Evolutionary conservation across 2,329 filamentous ascomycete genomes (phyloP).

Genomic region (Aureobasidium lini): DNA sequence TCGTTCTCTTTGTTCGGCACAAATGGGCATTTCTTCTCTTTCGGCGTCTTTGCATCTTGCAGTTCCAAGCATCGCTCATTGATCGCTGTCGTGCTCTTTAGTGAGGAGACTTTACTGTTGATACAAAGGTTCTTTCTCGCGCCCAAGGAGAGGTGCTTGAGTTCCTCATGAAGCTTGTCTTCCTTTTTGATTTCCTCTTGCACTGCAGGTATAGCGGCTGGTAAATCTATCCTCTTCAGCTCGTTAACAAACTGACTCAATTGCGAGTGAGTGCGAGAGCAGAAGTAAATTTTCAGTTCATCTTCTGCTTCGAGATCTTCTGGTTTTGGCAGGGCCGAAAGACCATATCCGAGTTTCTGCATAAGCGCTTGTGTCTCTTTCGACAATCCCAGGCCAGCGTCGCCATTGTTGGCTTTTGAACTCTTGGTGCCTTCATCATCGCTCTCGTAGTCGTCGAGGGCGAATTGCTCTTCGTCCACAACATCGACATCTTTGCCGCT

Average conservation of each 20-base stretch:
- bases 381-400: constrained; percentile 47
- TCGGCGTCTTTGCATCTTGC: constrained; percentile 60
- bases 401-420: constrained; percentile 16
- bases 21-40: constrained; percentile 65
- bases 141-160: constrained; percentile 77
- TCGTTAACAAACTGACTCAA: constrained; percentile 82
- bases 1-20: constrained; percentile 72
- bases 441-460: constrained; percentile 68
- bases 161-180: constrained; percentile 43
- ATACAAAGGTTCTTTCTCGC: constrained; percentile 87
- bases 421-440: constrained; percentile 43
- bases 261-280: constrained; percentile 88
- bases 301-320: constrained; percentile 51
- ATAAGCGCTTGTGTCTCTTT: constrained; percentile 69
- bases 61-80: constrained; percentile 90
- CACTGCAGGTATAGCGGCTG: constrained; percentile 51
- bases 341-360: constrained; percentile 41
- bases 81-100: constrained; percentile 68
- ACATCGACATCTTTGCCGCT: constrained; percentile 17
- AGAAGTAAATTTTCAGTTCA: constrained; percentile 81
- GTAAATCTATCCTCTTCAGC: constrained; percentile 68
- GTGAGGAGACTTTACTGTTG: constrained; percentile 68
- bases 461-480: constrained; percentile 57
- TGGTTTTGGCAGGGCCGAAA: constrained; percentile 26
- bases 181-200: constrained; percentile 8